Conservation (phyloP, 202 grass and related monocot species). For the Schoenoplectus triqueter region DNA sequence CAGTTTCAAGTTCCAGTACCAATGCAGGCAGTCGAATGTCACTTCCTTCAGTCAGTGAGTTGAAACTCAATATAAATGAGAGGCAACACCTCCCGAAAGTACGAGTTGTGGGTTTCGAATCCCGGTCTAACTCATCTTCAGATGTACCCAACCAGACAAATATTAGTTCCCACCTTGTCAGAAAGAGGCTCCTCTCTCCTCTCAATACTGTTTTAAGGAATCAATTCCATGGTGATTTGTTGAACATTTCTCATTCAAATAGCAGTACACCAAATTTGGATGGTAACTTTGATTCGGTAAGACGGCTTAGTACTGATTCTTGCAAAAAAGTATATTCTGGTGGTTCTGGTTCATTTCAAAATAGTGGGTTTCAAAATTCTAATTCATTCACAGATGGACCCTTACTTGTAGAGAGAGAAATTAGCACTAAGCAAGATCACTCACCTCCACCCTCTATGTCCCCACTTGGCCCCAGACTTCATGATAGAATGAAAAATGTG, state of each 20-base stretch:
- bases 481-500: constrained; percentile 56
- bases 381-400: constrained; percentile 75
- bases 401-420: constrained; percentile 58
- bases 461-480: constrained; percentile 83
- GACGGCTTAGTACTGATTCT: constrained; percentile 32
- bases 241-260: constrained; percentile 62
- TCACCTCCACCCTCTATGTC: constrained; percentile 70
- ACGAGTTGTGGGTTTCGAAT: constrained; percentile 86
- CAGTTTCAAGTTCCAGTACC: constrained; percentile 35
- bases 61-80: constrained; percentile 45
- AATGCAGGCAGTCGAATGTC: constrained; percentile 33
- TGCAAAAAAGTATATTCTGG: constrained; percentile 41
- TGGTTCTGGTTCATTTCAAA: constrained; percentile 18
- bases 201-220: constrained; percentile 59
- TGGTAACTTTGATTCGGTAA: constrained; percentile 30
- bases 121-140: constrained; percentile 33
- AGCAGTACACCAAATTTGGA: constrained; percentile 41
- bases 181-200: constrained; percentile 82
- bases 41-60: constrained; percentile 33
- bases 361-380: constrained; percentile 40
- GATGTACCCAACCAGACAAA: constrained; percentile 43
- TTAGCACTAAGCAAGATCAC: constrained; percentile 54
- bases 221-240: constrained; percentile 57
- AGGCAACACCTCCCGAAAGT: constrained; percentile 47
- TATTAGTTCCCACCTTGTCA: constrained; percentile 49